phyloP scores from a whole-genome alignment of 495 filamentous ascomycete genomes.

The Filosporella fistucella region DNA sequence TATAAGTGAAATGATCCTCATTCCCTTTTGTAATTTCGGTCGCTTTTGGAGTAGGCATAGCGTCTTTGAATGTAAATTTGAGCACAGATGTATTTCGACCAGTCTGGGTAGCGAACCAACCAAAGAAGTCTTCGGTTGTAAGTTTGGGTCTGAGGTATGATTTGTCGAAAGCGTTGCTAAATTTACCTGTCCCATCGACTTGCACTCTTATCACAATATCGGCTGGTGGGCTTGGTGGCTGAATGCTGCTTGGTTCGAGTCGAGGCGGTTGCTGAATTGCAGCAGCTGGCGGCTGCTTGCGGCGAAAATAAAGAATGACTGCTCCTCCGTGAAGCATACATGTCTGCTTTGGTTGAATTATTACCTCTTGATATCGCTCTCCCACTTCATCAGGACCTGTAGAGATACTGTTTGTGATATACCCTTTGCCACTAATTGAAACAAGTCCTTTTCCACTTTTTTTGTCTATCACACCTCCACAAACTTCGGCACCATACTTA shows the following conservation, averaged over 20 bases:
- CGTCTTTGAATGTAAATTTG: slow-evolving; percentile 17
- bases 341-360: slow-evolving; percentile 7
- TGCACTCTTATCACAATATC: slow-evolving; percentile 6
- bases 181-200: background rate
- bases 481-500: slow-evolving; percentile 3
- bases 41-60: slow-evolving; percentile 7
- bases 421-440: slow-evolving; percentile 4
- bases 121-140: slow-evolving; percentile 5
- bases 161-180: slow-evolving; percentile 1
- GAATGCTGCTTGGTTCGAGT: background rate
- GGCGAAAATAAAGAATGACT: slow-evolving; percentile 4
- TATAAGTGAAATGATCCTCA: slow-evolving; percentile 13
- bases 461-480: background rate
- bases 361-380: slow-evolving; percentile 3
- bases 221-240: background rate
- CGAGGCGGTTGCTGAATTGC: background rate
- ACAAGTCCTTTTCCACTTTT: slow-evolving; percentile 1
- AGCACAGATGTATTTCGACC: slow-evolving; percentile 2
- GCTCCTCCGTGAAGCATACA: slow-evolving; percentile 9
- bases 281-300: background rate
- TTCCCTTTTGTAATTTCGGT: slow-evolving; percentile 5
- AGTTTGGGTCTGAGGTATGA: slow-evolving; percentile 2
- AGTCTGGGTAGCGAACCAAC: slow-evolving; percentile 5
- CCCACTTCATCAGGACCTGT: background rate
- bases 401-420: background rate